Percentiles rank a stretch among this genome's conserved stretches.
These are phyloP conservation scores for Ceratocystis smalleyi DNA, from an alignment of 2,329 filamentous ascomycete species.

Conservation along the genomic window DNA sequence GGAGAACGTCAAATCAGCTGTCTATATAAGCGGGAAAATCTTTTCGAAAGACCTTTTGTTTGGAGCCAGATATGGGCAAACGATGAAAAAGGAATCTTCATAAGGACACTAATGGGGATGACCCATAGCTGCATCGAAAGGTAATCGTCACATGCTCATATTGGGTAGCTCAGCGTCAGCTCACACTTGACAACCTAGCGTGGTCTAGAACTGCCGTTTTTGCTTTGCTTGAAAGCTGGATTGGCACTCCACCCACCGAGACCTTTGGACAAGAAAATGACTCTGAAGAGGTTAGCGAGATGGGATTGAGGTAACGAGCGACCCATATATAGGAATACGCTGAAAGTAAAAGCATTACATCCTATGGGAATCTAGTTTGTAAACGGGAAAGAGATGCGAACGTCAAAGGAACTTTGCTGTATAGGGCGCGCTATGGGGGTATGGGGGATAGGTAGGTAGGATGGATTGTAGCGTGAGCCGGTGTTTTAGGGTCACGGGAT, in stretches of 20 bases:
- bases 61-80: background rate
- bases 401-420: background rate
- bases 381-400: too few relatives aligned
- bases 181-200: background rate
- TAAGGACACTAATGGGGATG: background rate
- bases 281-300: too few relatives aligned
- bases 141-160: background rate
- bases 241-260: too few relatives aligned
- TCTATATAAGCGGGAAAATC: background rate
- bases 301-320: too few relatives aligned
- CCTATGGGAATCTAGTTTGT: too few relatives aligned
- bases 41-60: background rate
- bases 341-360: too few relatives aligned
- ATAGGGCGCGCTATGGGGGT: background rate
- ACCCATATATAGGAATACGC: too few relatives aligned
- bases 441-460: background rate
- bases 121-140: background rate
- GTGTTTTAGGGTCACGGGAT: background rate
- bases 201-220: background rate
- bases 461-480: background rate
- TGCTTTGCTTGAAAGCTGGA: too few relatives aligned
- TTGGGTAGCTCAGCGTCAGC: background rate
- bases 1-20: background rate
- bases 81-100: too few relatives aligned
- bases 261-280: too few relatives aligned